phyloP scores from a whole-genome alignment of 2,329 filamentous ascomycete species.

The Talaromyces albobiverticillius region DNA sequence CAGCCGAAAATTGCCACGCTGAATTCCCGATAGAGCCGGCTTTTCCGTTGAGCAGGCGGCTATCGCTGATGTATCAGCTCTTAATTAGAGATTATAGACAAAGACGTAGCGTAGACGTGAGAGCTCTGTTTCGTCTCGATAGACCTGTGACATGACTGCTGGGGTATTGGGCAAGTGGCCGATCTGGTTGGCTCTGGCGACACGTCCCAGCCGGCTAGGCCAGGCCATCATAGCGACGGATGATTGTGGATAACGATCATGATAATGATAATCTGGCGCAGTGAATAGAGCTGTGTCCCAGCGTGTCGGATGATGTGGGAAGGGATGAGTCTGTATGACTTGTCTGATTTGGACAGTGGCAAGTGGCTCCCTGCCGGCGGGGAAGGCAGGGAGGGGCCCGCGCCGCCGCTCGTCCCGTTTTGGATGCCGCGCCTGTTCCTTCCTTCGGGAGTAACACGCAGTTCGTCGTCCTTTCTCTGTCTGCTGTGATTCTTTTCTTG shows the following conservation, averaged over 20 bases:
- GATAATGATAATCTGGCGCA: too few species aligned
- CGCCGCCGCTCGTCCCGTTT: too few species aligned
- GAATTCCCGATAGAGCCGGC: too few species aligned
- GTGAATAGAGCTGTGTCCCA: too few species aligned
- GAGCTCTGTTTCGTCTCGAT: not conserved
- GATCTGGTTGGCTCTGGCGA: not conserved
- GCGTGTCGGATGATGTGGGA: too few species aligned
- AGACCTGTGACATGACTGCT: not conserved
- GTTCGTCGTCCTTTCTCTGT: not conserved
- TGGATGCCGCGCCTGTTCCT: too few species aligned
- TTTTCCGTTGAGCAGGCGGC: too few species aligned
- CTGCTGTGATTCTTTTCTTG: not conserved
- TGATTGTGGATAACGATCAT: not conserved
- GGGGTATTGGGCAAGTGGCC: not conserved
- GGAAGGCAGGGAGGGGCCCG: constrained; percentile 2
- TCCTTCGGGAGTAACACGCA: too few species aligned
- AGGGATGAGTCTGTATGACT: too few species aligned
- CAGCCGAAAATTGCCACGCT: too few species aligned
- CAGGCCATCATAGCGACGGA: not conserved
- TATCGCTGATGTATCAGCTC: not conserved
- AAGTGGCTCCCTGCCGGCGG: too few species aligned
- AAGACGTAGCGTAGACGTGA: not conserved
- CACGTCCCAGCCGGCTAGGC: not conserved
- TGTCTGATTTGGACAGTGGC: too few species aligned
- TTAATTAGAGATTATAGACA: not conserved